A percentile compares a stretch with the other conserved stretches of the same genome.
These are phyloP conservation scores for Stephania cephalantha DNA, from an alignment of 164 flowering plant genomes.

Conservation along the genomic window DNA sequence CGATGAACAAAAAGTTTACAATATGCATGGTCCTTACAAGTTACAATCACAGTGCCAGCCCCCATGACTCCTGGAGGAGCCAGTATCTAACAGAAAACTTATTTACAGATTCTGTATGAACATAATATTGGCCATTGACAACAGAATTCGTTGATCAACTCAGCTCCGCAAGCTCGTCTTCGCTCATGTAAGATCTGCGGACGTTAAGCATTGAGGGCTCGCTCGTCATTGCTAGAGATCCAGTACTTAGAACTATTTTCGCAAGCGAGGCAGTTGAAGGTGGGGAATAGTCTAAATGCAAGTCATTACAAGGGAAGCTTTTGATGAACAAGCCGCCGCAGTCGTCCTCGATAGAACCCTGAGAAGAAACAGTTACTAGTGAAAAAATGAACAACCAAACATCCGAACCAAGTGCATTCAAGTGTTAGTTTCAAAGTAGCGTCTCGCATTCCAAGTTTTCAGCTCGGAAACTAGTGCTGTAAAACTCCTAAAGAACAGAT, in stretches of 20 bases:
- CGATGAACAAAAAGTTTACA: too few relatives aligned
- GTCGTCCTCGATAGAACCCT: constrained; percentile 34
- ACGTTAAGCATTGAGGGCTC: constrained; percentile 35
- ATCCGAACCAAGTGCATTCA: background rate
- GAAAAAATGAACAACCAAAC: background rate
- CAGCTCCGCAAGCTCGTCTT: constrained; percentile 82
- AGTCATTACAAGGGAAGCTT: constrained; percentile 55
- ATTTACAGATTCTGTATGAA: constrained; percentile 23
- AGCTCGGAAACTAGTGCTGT: too few relatives aligned
- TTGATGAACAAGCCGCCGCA: constrained; percentile 26
- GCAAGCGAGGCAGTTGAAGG: constrained; percentile 45
- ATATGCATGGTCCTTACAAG: too few relatives aligned
- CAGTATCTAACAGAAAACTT: constrained; percentile 42
- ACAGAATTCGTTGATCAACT: constrained; percentile 55
- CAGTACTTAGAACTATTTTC: constrained; percentile 33
- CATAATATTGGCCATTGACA: constrained; percentile 15
- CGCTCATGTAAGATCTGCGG: constrained; percentile 62
- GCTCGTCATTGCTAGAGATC: constrained; percentile 26
- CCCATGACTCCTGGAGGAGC: constrained; percentile 30
- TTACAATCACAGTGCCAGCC: too few relatives aligned
- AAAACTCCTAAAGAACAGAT: too few relatives aligned
- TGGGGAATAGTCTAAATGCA: constrained; percentile 47
- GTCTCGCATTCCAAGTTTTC: too few relatives aligned
- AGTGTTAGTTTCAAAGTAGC: background rate
- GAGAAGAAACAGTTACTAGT: constrained; percentile 5